Base-by-base conservation (phyloP, 2,329 filamentous ascomycete genomes). In the Xenoacremonium recifei region DNA sequence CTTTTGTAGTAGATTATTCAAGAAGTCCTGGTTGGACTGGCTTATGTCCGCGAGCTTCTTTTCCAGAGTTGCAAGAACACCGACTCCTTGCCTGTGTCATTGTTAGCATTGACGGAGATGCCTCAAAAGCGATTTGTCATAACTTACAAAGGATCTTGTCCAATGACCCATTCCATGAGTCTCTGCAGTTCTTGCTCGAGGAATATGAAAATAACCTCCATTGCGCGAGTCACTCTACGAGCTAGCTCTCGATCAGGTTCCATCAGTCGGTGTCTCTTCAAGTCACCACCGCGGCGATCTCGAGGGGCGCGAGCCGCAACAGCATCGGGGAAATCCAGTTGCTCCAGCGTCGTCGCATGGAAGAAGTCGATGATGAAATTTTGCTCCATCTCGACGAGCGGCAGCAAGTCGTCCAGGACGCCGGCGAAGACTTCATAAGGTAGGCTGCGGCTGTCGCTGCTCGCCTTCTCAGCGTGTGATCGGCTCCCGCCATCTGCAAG, bases 321-420 rank as follows among this genome's bases (percentile, higher is more conserved):
- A 3, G 85, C 78, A 51, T 97, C 93, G 2, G 86, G 77, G 60
- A 96, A 97, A 60, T 96, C 91, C 13, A 79, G 68, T 25, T 82
- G 84, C 56, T 90, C 85, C 20, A 92, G 74, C 2, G 89, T 95
- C n/a, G 86, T 88, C 19, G 93, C 82, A 56, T 97, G 92, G 76
- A 97, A 97, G 64, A 96, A 93, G 54, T 95, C 89, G n/a, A 96
- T 84, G 36, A 96, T 75, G 61, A 97, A 99, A 61, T 96, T 97
- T 63, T 99, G 92, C 67, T 99, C 93, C 63, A 92, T 91, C 54
- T 89, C 84, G 44, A 96, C 83, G 42, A 95, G 76, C 5, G 86
- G 88, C 33, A 91, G 70, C 50, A 93, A 80, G 57, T 96, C 89
- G 43, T 93, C 86, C 47, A 96, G 69, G 11, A 89, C 82, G 27